Evolutionary conservation across 441 rosid species (phyloP).

Genomic region (Corymbia citriodora): DNA sequence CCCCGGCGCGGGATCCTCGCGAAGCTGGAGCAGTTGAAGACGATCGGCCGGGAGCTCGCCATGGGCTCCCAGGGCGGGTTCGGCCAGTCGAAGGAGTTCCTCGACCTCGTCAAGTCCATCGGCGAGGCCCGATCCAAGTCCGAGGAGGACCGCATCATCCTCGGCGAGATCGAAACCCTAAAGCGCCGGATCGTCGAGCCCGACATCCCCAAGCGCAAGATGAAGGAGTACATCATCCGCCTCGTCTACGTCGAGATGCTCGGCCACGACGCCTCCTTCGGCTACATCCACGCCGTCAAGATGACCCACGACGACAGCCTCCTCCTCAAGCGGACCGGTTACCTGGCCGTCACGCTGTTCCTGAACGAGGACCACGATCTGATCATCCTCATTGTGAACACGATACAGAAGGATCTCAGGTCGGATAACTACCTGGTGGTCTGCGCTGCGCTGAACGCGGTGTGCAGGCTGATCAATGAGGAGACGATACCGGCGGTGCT

Average conservation of each 20-base stretch:
- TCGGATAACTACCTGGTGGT: constrained; percentile 87
- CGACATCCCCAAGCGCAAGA: constrained; percentile 83
- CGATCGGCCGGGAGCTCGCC: constrained; percentile 95
- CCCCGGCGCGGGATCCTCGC: not conserved
- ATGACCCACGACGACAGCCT: constrained; percentile 93
- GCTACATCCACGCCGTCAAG: constrained; percentile 96
- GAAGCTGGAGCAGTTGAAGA: constrained; percentile 90
- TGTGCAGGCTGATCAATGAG: constrained; percentile 88
- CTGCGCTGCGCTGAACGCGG: constrained; percentile 84
- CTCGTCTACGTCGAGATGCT: constrained; percentile 95
- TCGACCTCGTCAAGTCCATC: constrained; percentile 93
- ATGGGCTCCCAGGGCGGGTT: constrained; percentile 99
- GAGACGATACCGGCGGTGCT: constrained; percentile 97
- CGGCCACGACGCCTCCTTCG: constrained; percentile 96
- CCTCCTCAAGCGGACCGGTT: constrained; percentile 85
- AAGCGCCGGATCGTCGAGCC: constrained; percentile 85
- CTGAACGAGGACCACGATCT: constrained; percentile 92
- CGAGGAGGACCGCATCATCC: constrained; percentile 92
- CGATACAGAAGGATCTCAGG: constrained; percentile 95
- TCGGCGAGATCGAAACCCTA: constrained; percentile 82
- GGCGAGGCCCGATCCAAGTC: constrained; percentile 99
- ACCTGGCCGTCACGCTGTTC: constrained; percentile 88
- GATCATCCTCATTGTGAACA: constrained; percentile 88
- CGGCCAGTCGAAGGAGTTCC: constrained; percentile 91
- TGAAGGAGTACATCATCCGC: constrained; percentile 91